phyloP scores from a whole-genome alignment of 176 grass and related monocot genomes.

The Phoenix dactylifera region DNA sequence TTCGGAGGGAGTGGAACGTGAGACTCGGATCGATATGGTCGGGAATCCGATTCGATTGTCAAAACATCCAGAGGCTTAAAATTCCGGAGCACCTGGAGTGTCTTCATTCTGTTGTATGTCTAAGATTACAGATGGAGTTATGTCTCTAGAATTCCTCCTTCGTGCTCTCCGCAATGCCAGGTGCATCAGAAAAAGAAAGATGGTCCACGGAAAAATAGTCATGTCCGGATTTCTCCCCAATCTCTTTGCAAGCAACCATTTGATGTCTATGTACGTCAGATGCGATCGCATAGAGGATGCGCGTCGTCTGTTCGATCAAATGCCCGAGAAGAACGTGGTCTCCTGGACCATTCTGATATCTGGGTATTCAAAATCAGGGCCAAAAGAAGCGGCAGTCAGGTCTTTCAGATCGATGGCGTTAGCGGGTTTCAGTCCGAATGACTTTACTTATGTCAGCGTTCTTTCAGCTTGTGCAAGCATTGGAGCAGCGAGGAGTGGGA shows the following conservation, averaged over 20 bases:
- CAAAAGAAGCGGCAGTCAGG: neutral
- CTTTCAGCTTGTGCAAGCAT: conserved; percentile 2
- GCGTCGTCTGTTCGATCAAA: conserved; percentile 9
- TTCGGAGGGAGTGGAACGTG: too few species aligned
- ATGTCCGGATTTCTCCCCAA: neutral
- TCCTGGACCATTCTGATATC: conserved; percentile 11
- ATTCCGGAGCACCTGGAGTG: too few species aligned
- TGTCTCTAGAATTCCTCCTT: neutral
- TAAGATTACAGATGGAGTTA: too few species aligned
- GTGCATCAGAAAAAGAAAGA: neutral
- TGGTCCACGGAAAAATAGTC: neutral
- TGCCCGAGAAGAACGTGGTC: conserved; percentile 9
- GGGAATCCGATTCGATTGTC: too few species aligned
- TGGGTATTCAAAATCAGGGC: conserved; percentile 8
- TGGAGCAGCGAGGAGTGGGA: neutral
- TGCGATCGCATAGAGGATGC: neutral
- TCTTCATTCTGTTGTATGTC: too few species aligned
- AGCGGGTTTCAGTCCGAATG: neutral
- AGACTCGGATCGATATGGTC: too few species aligned
- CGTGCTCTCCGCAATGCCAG: neutral
- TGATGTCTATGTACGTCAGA: neutral
- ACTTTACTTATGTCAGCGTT: conserved; percentile 6
- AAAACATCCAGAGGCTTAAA: too few species aligned
- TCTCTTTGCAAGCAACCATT: conserved; percentile 1
- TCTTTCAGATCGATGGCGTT: conserved; percentile 5